phyloP scores from a whole-genome alignment of 164 flowering plant species.

The Litsea cubeba region DNA sequence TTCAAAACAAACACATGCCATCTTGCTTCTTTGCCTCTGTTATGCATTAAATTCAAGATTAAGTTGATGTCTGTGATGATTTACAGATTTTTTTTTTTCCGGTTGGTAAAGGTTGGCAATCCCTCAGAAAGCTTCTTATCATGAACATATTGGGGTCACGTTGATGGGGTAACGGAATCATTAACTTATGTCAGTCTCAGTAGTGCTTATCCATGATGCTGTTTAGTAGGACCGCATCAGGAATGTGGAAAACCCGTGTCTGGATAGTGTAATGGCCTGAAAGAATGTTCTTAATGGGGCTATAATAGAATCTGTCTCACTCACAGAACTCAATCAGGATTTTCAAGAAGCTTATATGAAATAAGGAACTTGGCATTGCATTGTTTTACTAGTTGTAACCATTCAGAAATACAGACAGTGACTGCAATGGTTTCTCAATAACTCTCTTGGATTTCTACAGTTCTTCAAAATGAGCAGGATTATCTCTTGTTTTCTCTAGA shows the following conservation, averaged over 20 bases:
- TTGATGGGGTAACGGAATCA: neutral
- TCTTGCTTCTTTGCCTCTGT: neutral
- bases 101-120: neutral
- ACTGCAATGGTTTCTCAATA: too few relatives aligned
- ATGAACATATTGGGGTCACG: neutral
- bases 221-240: neutral
- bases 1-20: too few relatives aligned
- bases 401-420: too few relatives aligned
- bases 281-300: neutral
- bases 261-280: conserved; percentile 1
- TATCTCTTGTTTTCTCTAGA: too few relatives aligned
- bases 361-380: too few relatives aligned
- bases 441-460: too few relatives aligned
- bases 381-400: too few relatives aligned
- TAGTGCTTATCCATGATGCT: neutral
- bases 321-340: too few relatives aligned
- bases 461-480: too few relatives aligned
- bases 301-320: too few relatives aligned
- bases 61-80: neutral
- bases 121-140: neutral
- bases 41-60: neutral
- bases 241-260: neutral
- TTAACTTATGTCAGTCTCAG: neutral
- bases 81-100: neutral
- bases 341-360: too few relatives aligned